Evolutionary conservation across 257 asterid genomes (phyloP).

Genomic region (Echium plantagineum): DNA sequence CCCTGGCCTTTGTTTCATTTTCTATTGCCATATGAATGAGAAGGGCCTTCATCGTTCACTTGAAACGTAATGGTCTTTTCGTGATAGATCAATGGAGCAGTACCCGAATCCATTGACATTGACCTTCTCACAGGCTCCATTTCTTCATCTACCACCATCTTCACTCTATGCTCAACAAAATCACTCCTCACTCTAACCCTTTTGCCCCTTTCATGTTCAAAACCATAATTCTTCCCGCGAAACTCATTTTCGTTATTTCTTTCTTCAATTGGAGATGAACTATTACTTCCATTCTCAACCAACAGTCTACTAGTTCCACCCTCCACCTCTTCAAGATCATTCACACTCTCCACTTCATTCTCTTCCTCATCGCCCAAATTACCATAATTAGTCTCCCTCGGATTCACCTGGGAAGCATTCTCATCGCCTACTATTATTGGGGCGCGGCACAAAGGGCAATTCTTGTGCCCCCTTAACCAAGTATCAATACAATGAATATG

Average conservation of each 20-base stretch:
- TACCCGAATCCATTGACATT: constrained; percentile 42
- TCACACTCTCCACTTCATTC: constrained; percentile 1
- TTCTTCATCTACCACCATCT: constrained; percentile 13
- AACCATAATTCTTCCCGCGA: not conserved
- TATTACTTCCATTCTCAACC: constrained; percentile 9
- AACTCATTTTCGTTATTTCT: not conserved
- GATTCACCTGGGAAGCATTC: not conserved
- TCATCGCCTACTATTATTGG: constrained; percentile 19
- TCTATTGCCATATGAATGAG: not conserved
- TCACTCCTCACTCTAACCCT: constrained; percentile 33
- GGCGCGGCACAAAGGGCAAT: constrained; percentile 77
- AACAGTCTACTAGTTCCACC: constrained; percentile 4
- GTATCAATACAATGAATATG: constrained; percentile 62
- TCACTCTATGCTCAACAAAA: constrained; percentile 19
- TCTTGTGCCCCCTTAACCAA: constrained; percentile 66
- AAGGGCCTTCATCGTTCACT: not conserved
- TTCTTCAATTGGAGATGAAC: constrained; percentile 5
- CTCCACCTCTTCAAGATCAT: constrained; percentile 8
- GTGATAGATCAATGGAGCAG: constrained; percentile 17
- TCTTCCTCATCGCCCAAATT: constrained; percentile 10
- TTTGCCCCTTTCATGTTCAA: not conserved
- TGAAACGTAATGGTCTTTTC: constrained; percentile 5
- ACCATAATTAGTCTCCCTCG: not conserved
- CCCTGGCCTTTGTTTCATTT: not conserved
- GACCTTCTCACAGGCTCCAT: constrained; percentile 36